Evolutionary conservation across 192 early-diverging fungal species (phyloP), one percentile per base, ranked within the genome.

Genomic region (Mortierella claussenii): DNA sequence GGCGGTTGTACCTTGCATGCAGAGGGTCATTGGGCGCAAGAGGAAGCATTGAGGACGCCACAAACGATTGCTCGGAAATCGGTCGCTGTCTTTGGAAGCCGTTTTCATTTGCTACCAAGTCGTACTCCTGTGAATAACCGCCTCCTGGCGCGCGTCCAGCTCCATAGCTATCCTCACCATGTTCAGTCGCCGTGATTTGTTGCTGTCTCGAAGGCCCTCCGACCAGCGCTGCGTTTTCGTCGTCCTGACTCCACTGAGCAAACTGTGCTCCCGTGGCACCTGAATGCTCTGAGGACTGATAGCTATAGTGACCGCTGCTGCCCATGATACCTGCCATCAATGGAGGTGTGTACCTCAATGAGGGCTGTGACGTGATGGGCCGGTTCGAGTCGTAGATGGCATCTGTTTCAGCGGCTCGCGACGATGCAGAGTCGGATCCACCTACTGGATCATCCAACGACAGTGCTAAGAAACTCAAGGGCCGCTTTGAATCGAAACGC

Each of bases 191-290:
- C 46, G 42, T 48, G 12, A 63, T 1, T 24, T 62, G 52, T 17
- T 70, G 68, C 15, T 70, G 68, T 23, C 52, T 54, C 17, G 52
- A 31, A 4, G 54, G 55, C 9, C 62, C 62, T 11, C 73, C 73
- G 13, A 76, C 73, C 21, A 76, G 54, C 0, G 58, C 32, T 5
- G 73, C 51, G n/a, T 67, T 76, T 58, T 76, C 73, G 28, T 76
- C 73, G 36, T 76, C 73, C 58, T 65, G 73, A 33, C 48, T 67
- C 73, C 73, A 76, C 15, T 62, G 60, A 27, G 60, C 69, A 34
- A 47, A 61, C 49, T 60, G 58, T 21, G 56, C 62, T 5, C 24
- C 43, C 3, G 70, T 55, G 2, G 49, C 27, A 4, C 50, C 55
- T 17, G 71, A 76, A 10, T 61, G 32, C 18, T 66, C 71, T 1